A percentile compares a stretch with the other conserved stretches of the same genome.
Conservation (phyloP, 2,329 filamentous ascomycete genomes). For the Chrysoporthe deuterocubensis region DNA sequence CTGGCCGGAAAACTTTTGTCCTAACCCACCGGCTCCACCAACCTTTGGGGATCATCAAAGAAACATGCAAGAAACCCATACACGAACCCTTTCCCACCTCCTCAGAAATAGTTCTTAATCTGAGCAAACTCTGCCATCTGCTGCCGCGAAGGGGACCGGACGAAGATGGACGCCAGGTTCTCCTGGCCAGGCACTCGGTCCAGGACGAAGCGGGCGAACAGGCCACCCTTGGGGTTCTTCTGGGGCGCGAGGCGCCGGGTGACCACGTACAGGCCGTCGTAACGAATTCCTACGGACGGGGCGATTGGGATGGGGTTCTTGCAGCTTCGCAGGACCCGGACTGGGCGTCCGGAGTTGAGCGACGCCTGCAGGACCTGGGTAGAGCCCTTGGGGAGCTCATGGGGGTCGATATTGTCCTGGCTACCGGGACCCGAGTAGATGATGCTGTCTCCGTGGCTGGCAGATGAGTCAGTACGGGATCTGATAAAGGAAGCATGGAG, state of each 20-base stretch:
- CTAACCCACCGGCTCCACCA: too few species aligned
- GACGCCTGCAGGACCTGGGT: constrained; percentile 32
- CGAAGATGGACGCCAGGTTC: constrained; percentile 27
- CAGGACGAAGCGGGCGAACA: constrained; percentile 33
- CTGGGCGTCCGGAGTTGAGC: constrained; percentile 20
- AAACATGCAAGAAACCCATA: background rate
- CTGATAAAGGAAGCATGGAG: background rate
- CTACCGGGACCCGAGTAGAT: constrained; percentile 37
- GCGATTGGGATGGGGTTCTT: constrained; percentile 21
- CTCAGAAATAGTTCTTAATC: constrained; percentile 21
- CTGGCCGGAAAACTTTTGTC: too few species aligned
- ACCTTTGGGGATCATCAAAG: background rate
- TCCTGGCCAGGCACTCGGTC: constrained; percentile 29
- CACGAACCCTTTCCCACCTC: background rate
- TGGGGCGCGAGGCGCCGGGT: background rate
- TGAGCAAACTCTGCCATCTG: constrained; percentile 28
- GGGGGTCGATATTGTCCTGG: constrained; percentile 24
- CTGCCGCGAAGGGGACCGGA: constrained; percentile 22
- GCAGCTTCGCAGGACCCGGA: constrained; percentile 39
- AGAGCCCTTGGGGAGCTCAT: constrained; percentile 25
- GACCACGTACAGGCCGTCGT: constrained; percentile 43
- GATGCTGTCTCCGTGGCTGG: constrained; percentile 31
- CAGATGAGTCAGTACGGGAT: constrained; percentile 24
- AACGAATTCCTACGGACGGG: constrained; percentile 38
- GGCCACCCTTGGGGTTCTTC: constrained; percentile 32